Evolutionary conservation across 768 basidiomycete species (phyloP).

Genomic region (Mycena maculata): DNA sequence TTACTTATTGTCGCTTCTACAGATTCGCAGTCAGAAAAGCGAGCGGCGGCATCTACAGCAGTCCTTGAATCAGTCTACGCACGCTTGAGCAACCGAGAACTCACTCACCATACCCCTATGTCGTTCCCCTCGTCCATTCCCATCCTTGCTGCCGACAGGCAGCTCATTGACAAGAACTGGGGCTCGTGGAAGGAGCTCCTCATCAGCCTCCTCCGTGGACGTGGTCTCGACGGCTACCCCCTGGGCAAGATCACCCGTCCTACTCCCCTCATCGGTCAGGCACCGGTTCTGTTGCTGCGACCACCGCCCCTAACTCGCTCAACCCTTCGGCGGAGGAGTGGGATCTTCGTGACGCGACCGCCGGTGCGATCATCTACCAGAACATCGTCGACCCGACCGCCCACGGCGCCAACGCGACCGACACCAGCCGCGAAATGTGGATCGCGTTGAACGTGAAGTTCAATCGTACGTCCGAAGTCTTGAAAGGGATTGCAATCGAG

Average conservation of each 20-base stretch:
- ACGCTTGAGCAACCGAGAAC: no score
- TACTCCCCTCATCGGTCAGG: background rate
- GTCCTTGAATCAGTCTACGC: no score
- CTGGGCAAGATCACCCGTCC: background rate
- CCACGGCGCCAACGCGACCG: no score
- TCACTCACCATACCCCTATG: background rate
- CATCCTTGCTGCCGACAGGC: background rate
- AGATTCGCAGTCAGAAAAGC: no score
- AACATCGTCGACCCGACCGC: no score
- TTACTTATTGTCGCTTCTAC: no score
- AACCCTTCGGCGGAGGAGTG: background rate
- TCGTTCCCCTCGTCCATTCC: background rate
- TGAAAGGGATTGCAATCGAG: background rate
- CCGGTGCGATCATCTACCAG: background rate
- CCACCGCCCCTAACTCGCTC: background rate
- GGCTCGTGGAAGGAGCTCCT: background rate
- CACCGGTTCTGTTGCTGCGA: background rate
- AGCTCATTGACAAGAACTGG: background rate
- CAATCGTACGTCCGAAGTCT: background rate
- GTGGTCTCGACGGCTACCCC: background rate
- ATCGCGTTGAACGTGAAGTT: background rate
- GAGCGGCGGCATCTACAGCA: no score
- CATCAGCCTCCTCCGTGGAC: background rate
- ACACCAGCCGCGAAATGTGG: background rate
- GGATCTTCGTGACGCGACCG: background rate